Evolutionary conservation across 1,284 basidiomycete genomes (phyloP), one percentile per base, ranked within the genome.

Genomic region (Tylopilus sp.): DNA sequence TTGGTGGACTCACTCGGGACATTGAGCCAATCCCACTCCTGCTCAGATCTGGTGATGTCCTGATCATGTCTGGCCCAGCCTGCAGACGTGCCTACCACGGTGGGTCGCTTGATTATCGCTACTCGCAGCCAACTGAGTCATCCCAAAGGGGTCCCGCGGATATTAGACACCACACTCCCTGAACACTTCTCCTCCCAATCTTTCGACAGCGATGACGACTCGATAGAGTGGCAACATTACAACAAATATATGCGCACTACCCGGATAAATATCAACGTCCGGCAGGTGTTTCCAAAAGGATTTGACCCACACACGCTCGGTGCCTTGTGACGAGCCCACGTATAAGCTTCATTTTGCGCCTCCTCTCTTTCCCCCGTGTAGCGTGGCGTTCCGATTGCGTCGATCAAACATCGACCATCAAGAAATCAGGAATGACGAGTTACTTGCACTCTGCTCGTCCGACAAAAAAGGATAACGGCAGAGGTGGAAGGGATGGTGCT

Each of bases 41-140:
- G 12, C 74, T 97, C 1, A 81, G 89, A 18, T 92, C 89, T 0
- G 93, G 93, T 7, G 94, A 97, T 63, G 81, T 88, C 0, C 73
- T 95, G n/a, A 83, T 96, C 59, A 95, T 97, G 92, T 87, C 89
- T 1, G 94, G 93, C 0, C 88, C 88, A 21, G 71, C 73, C 21
- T 89, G 89, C 56, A 76, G 94, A 45, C 74, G 91, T 35, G 87
- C 85, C 23, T 97, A 91, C 64, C 93, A 97, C 58, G 93, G 88
- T 84, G 37, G 43, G 75, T 60, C 18, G 1, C 35, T 37, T 34
- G 46, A 39, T 38, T 18, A 21, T 18, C 50, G 11, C 11, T 35
- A 25, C 41, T 26, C 51, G 26, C 33, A 19, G 0, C 15, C 18
- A 3, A 37, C 40, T 53, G 13, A 50, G 15, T 36, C 43, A 9